A percentile compares a stretch with the other conserved stretches of the same genome.
Conservation (phyloP, 257 asterid species). For the Nyctanthes arbortristis region DNA sequence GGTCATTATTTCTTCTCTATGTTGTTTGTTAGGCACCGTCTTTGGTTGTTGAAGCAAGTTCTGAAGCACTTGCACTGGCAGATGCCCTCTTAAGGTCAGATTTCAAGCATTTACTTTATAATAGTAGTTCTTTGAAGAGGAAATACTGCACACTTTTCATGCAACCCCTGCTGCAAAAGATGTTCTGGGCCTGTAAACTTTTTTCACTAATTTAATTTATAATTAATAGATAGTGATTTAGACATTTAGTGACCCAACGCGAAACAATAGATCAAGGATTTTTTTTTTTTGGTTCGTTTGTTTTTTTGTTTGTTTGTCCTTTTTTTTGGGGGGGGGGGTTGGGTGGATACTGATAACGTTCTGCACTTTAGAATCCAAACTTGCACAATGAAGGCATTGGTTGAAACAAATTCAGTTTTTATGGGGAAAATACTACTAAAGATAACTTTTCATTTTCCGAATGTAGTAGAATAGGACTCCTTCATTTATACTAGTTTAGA, state of each 20-base stretch:
- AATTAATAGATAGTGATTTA: not conserved
- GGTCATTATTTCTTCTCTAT: conserved; percentile 9
- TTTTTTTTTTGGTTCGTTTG: no score
- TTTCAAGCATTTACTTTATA: conserved; percentile 23
- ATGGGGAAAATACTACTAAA: no score
- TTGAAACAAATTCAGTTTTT: no score
- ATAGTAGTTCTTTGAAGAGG: conserved; percentile 1
- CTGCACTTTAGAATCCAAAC: not conserved
- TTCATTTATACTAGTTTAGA: no score
- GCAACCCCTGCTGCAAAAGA: not conserved
- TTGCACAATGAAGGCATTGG: not conserved
- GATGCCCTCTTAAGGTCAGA: conserved; percentile 78
- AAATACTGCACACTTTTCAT: conserved; percentile 4
- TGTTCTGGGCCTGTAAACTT: not conserved
- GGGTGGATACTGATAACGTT: not conserved
- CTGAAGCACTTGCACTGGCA: conserved; percentile 69
- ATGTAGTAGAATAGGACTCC: no score
- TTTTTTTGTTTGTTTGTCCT: no score
- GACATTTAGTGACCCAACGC: not conserved
- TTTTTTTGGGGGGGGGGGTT: not conserved
- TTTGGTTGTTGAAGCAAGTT: conserved; percentile 65
- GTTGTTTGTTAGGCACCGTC: conserved; percentile 65
- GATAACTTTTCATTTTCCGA: no score
- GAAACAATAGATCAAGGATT: not conserved
- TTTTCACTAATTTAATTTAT: not conserved